Evolutionary conservation across 75 land plant genomes (phyloP), one percentile per base, ranked within the genome.

Genomic region (Ceratopteris richardii): DNA sequence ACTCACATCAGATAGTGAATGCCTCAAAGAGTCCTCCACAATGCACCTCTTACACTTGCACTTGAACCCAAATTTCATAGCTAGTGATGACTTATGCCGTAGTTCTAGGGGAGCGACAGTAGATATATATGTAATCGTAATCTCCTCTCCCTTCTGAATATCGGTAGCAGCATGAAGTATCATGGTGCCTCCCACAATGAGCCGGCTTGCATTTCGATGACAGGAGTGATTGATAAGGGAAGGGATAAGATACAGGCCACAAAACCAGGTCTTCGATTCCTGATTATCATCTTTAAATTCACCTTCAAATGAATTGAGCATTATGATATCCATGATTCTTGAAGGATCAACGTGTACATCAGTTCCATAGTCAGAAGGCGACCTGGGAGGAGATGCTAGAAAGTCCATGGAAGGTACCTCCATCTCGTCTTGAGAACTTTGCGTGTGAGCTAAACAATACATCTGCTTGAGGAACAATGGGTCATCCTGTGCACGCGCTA

Each of bases 161-260:
- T 31, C 41, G 21, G 54, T 42, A 11, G 58, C 43, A 0, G 75
- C 75, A 4, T 58, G 31, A 22, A 60, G 28, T 24, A 68, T 23
- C 72, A 72, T 53, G 0, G 72, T 53, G 0, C 24, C 54, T 23
- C 75, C 64, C 10, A 71, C 72, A 6, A 68, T 0, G 1, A 57
- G 27, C 0, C 54, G 30, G 17, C 54, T 43, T 0, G 55, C 48
- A 21, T 71, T 71, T 1, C 70, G 71, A 7, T 31, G 17, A 40
- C 70, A 66, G 0, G 74, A 71, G 31, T 71, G 74, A 31, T 72
- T 72, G 25, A 72, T 53, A 25, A 72, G 50, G 1, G 73, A 54
- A 1, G 74, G 64, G 3, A 67, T 57, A 25, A 52, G 25, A 63
- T 61, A 66, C 19, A 71, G 29, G 6, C 71, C 71, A 5, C 27